A percentile compares a stretch with the other conserved stretches of the same genome.
phyloP scores from a whole-genome alignment of 2,329 filamentous ascomycete genomes.

The Aspergillus pseudonomiae region DNA sequence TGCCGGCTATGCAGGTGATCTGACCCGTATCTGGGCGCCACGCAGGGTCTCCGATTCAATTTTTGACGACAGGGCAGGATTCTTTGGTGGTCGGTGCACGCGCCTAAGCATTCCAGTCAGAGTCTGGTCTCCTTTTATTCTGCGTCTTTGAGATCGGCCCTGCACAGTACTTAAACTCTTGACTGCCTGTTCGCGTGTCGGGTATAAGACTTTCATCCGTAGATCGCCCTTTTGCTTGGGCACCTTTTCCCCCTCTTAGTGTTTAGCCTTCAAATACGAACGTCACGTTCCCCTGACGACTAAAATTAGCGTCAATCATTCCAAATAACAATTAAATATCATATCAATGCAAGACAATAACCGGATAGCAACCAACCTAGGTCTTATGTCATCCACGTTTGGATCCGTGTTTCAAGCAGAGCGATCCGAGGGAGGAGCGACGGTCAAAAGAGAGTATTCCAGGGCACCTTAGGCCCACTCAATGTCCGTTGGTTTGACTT shows the following conservation, averaged over 20 bases:
- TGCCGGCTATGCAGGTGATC: conserved; percentile 42
- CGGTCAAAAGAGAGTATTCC: conserved; percentile 14
- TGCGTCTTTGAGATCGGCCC: background rate
- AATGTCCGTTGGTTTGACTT: conserved; percentile 12
- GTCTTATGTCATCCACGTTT: conserved; percentile 15
- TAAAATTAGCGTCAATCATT: conserved; percentile 2
- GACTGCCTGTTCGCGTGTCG: conserved; percentile 9
- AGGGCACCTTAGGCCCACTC: conserved; percentile 20
- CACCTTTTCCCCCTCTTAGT: background rate
- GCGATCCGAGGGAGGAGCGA: conserved; percentile 18
- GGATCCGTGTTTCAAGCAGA: conserved; percentile 19
- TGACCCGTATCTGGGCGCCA: conserved; percentile 29
- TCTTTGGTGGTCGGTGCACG: conserved; percentile 24
- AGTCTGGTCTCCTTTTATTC: conserved; percentile 20
- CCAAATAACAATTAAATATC: conserved; percentile 1
- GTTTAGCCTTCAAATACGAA: conserved; percentile 2
- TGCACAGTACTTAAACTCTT: conserved; percentile 17
- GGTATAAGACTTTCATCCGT: conserved; percentile 17
- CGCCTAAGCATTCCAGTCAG: conserved; percentile 37
- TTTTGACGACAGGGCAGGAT: conserved; percentile 28
- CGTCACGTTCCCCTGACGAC: conserved; percentile 7
- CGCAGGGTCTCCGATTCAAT: conserved; percentile 25
- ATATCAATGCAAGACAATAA: background rate
- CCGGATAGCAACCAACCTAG: conserved; percentile 15
- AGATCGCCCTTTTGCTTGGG: conserved; percentile 13